Base-by-base conservation (phyloP, 345 rosid species). In the Eucalyptus decipiens region DNA sequence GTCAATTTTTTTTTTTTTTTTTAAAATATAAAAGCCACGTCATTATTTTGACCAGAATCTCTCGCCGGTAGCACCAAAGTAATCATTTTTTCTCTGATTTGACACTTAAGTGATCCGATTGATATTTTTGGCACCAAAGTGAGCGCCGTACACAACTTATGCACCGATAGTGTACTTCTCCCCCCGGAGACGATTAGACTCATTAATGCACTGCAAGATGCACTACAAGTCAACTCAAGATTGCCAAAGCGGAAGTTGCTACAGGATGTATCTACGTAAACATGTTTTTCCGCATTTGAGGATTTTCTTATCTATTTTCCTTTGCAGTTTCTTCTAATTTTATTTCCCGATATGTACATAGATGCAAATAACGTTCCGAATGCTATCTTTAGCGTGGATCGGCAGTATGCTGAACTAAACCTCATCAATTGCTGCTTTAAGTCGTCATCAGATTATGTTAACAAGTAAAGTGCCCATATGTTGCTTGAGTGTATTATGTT, bases 131-230 rank as follows among this genome's bases (percentile, higher is more conserved):
- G n/a, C n/a, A n/a, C n/a, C n/a, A n/a, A n/a, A n/a, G n/a, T n/a
- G n/a, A n/a, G n/a, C n/a, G n/a, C n/a, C n/a, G n/a, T n/a, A n/a
- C n/a, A n/a, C n/a, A n/a, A n/a, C n/a, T n/a, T n/a, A n/a, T n/a
- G n/a, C n/a, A n/a, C n/a, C n/a, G n/a, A n/a, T n/a, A n/a, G n/a
- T n/a, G n/a, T n/a, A n/a, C n/a, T n/a, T n/a, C n/a, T n/a, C n/a
- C 88, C 99, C 97, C 98, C 95, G 93, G 87, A 92, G 92, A 90
- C 85, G 87, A 91, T 69, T 50, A 90, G 87, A 89, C 65, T 91
- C 48, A 50, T 94, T 87, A 95, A 91, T 89, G 86, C 85, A 87
- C 90, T 72, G 69, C 87, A 90, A 91, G 91, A 90, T 89, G 76
- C 54, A 58, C 30, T 37, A 42, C 87, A 88, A 18, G 54, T 80